Percentiles rank a stretch among this genome's conserved stretches.
Conservation (phyloP, 2,329 filamentous ascomycete species). For the Colletotrichum abscissum region DNA sequence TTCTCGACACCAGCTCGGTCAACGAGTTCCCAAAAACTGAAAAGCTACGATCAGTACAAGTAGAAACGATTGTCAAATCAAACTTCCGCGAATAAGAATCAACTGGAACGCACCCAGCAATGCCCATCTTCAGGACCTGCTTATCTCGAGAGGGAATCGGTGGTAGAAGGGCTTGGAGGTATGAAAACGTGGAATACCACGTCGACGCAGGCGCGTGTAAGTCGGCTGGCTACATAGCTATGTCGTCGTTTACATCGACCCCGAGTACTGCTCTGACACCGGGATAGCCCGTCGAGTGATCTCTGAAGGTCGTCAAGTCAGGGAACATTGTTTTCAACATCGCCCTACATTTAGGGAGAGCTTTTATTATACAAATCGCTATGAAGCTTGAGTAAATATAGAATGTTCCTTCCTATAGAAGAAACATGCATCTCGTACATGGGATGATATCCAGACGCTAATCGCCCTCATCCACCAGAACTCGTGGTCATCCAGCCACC, state of each 20-base stretch:
- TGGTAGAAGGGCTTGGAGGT: no score
- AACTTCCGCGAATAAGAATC: rapidly evolving
- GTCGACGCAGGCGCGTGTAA: not conserved
- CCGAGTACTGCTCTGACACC: no score
- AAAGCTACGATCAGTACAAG: not conserved
- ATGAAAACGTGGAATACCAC: not conserved
- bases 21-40: not conserved
- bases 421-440: not conserved
- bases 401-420: not conserved
- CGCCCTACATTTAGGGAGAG: not conserved
- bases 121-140: not conserved
- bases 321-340: no score
- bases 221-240: not conserved
- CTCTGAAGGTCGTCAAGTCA: no score
- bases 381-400: not conserved
- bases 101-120: not conserved
- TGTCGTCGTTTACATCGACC: no score
- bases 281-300: no score
- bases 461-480: not conserved
- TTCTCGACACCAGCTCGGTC: not conserved
- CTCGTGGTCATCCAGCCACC: not conserved
- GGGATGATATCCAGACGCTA: not conserved
- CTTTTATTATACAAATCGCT: slow-evolving; percentile 1
- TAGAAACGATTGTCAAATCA: rapidly evolving
- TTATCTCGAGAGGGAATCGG: not conserved